These are phyloP conservation scores for Acrasis kona DNA, from an alignment of 78 protist genomes.

Conservation along the genomic window DNA sequence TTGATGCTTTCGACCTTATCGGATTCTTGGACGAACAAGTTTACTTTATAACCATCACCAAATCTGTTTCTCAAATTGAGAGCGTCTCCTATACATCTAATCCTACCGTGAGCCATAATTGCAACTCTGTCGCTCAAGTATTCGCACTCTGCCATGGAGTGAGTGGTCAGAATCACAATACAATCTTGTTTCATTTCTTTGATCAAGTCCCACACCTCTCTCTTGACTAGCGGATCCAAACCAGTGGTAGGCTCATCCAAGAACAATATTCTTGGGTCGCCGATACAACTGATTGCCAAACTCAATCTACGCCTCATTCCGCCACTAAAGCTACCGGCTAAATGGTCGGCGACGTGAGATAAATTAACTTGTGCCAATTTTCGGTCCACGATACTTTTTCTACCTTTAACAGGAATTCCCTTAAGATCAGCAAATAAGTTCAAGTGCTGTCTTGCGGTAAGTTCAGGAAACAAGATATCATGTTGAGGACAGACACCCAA, in stretches of 20 bases:
- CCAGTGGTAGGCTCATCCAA: slow-evolving; percentile 63
- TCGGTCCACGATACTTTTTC: slow-evolving; percentile 14
- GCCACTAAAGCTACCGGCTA: slow-evolving; percentile 27
- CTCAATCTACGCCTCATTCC: slow-evolving; percentile 61
- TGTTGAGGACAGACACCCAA: slow-evolving; percentile 62
- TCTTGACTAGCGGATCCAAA: slow-evolving; percentile 57
- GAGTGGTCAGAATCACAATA: slow-evolving; percentile 67
- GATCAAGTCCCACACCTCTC: slow-evolving; percentile 58
- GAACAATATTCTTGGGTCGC: slow-evolving; percentile 27
- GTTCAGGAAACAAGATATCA: background rate
- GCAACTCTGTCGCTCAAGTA: slow-evolving; percentile 33
- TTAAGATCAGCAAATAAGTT: slow-evolving; percentile 39
- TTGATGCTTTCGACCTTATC: background rate
- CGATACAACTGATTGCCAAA: slow-evolving; percentile 45
- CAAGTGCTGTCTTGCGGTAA: slow-evolving; percentile 54
- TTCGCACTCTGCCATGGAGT: slow-evolving; percentile 66
- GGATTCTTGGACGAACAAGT: background rate
- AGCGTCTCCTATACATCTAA: slow-evolving; percentile 57
- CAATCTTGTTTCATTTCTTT: slow-evolving; percentile 19
- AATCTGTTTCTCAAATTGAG: slow-evolving; percentile 55
- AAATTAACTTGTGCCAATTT: slow-evolving; percentile 43
- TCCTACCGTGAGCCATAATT: slow-evolving; percentile 45
- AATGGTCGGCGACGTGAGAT: slow-evolving; percentile 2
- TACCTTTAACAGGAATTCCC: slow-evolving; percentile 12
- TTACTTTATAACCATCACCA: slow-evolving; percentile 57